Conservation (phyloP, 2,329 filamentous ascomycete species). For the Colletotrichum sp. region DNA sequence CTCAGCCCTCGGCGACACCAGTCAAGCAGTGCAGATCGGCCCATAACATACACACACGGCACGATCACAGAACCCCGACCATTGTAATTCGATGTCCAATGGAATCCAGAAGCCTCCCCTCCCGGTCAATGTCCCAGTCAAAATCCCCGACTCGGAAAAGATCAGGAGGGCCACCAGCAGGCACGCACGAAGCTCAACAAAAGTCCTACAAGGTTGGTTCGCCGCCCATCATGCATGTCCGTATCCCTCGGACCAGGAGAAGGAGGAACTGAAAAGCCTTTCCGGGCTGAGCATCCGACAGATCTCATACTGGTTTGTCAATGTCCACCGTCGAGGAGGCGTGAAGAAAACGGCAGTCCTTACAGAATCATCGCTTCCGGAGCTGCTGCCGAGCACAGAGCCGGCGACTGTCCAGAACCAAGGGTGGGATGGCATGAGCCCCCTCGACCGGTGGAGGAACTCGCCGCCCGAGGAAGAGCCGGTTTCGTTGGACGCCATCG, state of each 20-base stretch:
- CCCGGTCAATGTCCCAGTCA: not conserved
- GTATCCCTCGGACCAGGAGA: not conserved
- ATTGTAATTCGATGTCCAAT: not conserved
- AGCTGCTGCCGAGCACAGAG: not conserved
- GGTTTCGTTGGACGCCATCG: not conserved
- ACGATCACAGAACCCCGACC: too few species aligned
- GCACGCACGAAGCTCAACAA: not conserved
- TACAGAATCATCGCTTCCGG: not conserved
- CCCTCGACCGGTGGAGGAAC: not conserved
- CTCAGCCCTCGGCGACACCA: too few species aligned
- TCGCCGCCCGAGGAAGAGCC: not conserved
- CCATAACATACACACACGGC: too few species aligned
- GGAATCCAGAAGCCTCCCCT: not conserved
- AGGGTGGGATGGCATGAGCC: not conserved
- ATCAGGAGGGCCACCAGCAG: accelerated
- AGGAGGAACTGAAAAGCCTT: not conserved
- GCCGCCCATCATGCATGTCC: not conserved
- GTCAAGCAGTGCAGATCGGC: too few species aligned
- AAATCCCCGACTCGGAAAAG: not conserved
- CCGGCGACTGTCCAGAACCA: not conserved
- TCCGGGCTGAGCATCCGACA: not conserved
- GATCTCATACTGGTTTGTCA: not conserved
- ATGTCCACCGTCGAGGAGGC: not conserved
- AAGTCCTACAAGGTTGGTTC: not conserved
- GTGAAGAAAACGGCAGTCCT: not conserved